Conservation (phyloP, 108 stramenopile species). For the Bacterosira constricta region DNA sequence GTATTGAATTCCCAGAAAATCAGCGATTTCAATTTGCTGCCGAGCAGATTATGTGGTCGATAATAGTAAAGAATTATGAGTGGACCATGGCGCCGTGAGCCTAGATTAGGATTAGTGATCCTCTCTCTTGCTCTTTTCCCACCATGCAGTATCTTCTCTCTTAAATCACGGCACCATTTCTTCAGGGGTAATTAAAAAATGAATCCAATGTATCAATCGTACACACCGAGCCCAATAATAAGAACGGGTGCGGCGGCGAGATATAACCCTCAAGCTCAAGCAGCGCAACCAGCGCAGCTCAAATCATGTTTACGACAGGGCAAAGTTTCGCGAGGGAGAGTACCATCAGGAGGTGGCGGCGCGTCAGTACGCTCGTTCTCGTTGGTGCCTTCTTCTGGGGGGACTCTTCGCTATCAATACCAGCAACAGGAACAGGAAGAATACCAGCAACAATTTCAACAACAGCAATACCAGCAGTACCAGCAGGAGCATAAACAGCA, state of each 20-base stretch:
- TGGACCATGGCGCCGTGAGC: not conserved
- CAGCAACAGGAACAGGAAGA: too few species aligned
- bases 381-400: not conserved
- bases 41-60: too few species aligned
- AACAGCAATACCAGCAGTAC: too few species aligned
- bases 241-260: not conserved
- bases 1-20: too few species aligned
- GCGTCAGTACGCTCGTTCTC: not conserved
- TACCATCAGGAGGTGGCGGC: not conserved
- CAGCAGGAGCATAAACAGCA: too few species aligned
- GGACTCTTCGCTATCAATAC: too few species aligned
- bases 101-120: not conserved
- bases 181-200: not conserved
- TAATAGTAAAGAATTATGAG: too few species aligned
- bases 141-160: too few species aligned
- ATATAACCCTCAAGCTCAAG: too few species aligned
- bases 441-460: too few species aligned
- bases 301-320: constrained; percentile 22
- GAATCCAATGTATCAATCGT: not conserved
- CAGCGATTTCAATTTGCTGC: too few species aligned
- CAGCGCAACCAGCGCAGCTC: not conserved
- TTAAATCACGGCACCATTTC: not conserved
- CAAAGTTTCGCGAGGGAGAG: not conserved
- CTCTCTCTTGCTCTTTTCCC: too few species aligned
- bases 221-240: not conserved